Evolutionary conservation across 2,329 filamentous ascomycete genomes (phyloP), one percentile per base, ranked within the genome.

Genomic region (Penicillium sp.): DNA sequence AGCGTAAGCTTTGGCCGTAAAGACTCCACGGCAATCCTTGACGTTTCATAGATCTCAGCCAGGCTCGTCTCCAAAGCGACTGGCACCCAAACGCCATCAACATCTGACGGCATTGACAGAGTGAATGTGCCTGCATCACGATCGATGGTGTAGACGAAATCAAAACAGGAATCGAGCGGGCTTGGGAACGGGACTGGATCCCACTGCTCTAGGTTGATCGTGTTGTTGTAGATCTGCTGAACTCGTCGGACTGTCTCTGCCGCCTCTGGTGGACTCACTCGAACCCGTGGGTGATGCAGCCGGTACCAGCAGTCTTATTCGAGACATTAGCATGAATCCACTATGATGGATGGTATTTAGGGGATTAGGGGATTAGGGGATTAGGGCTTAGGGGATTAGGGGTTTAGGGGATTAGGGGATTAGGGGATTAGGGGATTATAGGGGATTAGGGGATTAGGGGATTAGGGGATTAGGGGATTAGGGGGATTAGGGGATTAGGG

Each of bases 101-200:
- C 5, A 11, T 5, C 18, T 1, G 33, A 28, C 46, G 47, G 45
- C 15, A 18, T 27, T 8, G 44, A 47, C 17, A 56, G 39, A 14
- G 18, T 51, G 8, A 52, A 43, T 35, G 16, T 20, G 16, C 42
- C 51, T 3, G 30, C 14, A 39, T 57, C 55, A 16, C 27, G 25
- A 43, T 57, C 42, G 25, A 57, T 37, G 6, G 51, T 56, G 41
- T 56, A 56, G 2, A 55, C 41, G 32, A 52, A 57, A 37, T 54
- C 37, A 6, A 56, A 22, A 17, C 44, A 43, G 6, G 41, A 45
- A 31, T 54, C 40, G 4, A 51, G 28, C 20, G 53, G 50, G 35
- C 41, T 51, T n/a, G 45, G 48, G 14, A 51, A 54, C 11, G 41
- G 31, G 18, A 53, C 36, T 35, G 15, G 10, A 31, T 52, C 54